Evolutionary conservation across 495 filamentous ascomycete species (phyloP), one percentile per base, ranked within the genome.

Genomic region (Filosporella fistucella): DNA sequence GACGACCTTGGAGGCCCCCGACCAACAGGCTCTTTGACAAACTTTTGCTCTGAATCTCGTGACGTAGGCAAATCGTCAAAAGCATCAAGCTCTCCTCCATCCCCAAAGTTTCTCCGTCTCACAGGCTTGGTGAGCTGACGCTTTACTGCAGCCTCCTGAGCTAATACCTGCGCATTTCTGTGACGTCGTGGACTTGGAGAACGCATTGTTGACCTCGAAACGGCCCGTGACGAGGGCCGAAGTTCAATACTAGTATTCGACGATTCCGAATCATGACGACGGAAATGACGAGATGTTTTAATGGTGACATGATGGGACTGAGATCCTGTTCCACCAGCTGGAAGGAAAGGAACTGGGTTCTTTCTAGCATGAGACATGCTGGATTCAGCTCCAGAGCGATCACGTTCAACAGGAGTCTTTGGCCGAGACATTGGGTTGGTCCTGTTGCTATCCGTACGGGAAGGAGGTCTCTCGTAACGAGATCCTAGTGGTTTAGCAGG

Each of bases 11-110:
- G 87, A 25, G 80, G 80, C 17, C 86, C 85, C 56, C 79, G 77
- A 36, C 74, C 80, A 38, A 84, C 66, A 5, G 93, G 91, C 55
- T 85, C 81, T 62, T 90, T 91, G 42, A 89, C 69, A 54, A 81
- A 98, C 59, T 78, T 85, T 44, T 79, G 85, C 62, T 98, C 93
- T 14, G 81, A 78, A 33, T 84, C 77, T 3, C 75, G 82, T 22
- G 89, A 96, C 1, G 89, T 97, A 11, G 94, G 94, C 40, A 98
- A 69, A 67, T 98, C 93, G 56, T 97, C 93, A 62, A 98, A 97
- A 11, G 76, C 78, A 49, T 96, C 91, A 23, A 98, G 68, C 63
- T 98, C 93, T 30, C 78, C 86, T 17, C 93, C 93, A 65, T 96
- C 89, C 4, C 93, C 93, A 67, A 91, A 98, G 58, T 88, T 81